Evolutionary conservation across 106 monocot genomes (phyloP).

Genomic region (Allium sativum): DNA sequence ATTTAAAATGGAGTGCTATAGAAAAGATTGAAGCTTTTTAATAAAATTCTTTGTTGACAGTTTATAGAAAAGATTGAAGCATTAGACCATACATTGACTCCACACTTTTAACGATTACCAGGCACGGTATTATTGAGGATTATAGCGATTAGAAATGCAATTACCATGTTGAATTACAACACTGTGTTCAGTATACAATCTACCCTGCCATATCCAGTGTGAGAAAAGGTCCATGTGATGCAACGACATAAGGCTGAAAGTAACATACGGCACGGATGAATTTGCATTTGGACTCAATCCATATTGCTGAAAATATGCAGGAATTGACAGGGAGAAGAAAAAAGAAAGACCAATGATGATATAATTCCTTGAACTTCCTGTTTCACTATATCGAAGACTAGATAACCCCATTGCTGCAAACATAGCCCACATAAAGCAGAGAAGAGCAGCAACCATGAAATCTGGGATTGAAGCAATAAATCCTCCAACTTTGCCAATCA

Average conservation of each 20-base stretch:
- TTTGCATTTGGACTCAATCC: too few relatives aligned
- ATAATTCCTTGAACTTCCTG: conserved; percentile 91
- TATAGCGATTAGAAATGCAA: conserved; percentile 70
- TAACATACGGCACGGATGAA: too few relatives aligned
- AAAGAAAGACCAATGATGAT: too few relatives aligned
- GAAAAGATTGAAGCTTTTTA: too few relatives aligned
- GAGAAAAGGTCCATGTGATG: too few relatives aligned
- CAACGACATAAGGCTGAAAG: too few relatives aligned
- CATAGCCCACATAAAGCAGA: conserved; percentile 99
- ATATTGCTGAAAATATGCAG: too few relatives aligned
- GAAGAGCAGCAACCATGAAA: conserved; percentile 80
- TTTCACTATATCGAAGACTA: conserved; percentile 78
- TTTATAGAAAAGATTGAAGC: too few relatives aligned
- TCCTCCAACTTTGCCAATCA: conserved; percentile 88
- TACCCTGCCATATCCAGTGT: too few relatives aligned
- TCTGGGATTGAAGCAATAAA: conserved; percentile 95
- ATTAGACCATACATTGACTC: conserved; percentile 79
- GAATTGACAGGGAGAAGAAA: too few relatives aligned
- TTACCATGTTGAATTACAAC: conserved; percentile 73
- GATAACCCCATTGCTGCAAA: conserved; percentile 87
- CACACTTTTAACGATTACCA: conserved; percentile 64
- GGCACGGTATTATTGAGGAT: conserved; percentile 93
- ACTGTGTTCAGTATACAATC: conserved; percentile 81
- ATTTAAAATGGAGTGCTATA: too few relatives aligned
- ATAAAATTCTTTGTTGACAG: too few relatives aligned